Base-by-base conservation (phyloP, 345 rosid genomes). In the Aquilaria malaccensis region DNA sequence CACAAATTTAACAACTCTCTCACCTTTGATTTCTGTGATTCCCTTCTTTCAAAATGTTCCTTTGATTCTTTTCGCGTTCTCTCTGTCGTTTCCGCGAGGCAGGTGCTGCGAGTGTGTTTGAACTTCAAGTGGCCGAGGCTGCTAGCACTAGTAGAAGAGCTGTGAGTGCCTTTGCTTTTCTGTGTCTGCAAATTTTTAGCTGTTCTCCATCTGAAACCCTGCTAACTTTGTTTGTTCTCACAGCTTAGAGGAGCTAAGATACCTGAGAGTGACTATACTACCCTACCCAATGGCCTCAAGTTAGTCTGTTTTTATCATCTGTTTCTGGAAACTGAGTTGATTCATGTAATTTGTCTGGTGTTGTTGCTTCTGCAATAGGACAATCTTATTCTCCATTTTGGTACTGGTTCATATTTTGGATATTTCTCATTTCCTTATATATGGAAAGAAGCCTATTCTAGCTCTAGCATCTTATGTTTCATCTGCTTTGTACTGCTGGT, bases 101-200 rank as follows among this genome's bases (percentile, higher is more conserved):
- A 10, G 62, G 81, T 89, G 96, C 77, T 68, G 77, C 81, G 72
- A 89, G 77, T 37, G 13, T 61, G 50, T 52, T 61, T 63, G 60
- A 70, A 61, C 76, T 71, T 63, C 82, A 84, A 77, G 81, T 70
- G 68, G 82, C 94, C 29, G 80, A 85, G 65, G 98, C 97, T 67
- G 98, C 64, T 58, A 93, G 91, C 82, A 89, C 97, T 29, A 93
- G 98, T 65, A 78, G 89, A 75, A 87, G 98, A 85, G 98, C 97
- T 59, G 97, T 89, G 76, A 74, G 94, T 60, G 30, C 48, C 41
- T 10, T 45, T 2, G 56, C 37, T 5, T 13, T 47, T 10, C 45
- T 58, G 22, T 10, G 4, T 43, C 22, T 1, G 55, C 10, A 2
- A 3, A 3, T 22, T 49, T 31, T n/a, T 10, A 33, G 53, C 51